A percentile compares a stretch with the other conserved stretches of the same genome.
Evolutionary conservation across 805 yeast species (phyloP).

Genomic region (Wickerhamomyces queroliae): DNA sequence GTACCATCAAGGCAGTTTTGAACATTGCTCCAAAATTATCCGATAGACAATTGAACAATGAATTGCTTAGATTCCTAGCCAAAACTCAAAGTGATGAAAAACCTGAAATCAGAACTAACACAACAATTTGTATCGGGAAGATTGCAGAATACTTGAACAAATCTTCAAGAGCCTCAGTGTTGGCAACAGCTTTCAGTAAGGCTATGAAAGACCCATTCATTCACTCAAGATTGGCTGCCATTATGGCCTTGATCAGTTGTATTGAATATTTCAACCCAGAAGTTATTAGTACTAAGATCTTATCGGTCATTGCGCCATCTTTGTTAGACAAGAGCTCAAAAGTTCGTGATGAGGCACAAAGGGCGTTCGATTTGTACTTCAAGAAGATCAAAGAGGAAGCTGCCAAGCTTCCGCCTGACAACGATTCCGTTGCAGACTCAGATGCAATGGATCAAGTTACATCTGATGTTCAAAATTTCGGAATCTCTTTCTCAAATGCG

Average conservation of each 20-base stretch:
- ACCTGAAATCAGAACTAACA: conserved; percentile 73
- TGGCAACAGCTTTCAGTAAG: conserved; percentile 82
- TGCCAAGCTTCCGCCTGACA: conserved; percentile 25
- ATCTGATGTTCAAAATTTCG: conserved; percentile 19
- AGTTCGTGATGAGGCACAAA: conserved; percentile 69
- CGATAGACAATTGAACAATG: conserved; percentile 82
- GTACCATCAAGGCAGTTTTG: conserved; percentile 64
- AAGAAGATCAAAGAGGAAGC: conserved; percentile 45
- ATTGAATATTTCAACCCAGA: conserved; percentile 64
- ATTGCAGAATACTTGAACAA: conserved; percentile 55
- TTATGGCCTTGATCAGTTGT: conserved; percentile 64
- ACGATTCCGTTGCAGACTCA: conserved; percentile 18
- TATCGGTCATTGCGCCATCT: conserved; percentile 83
- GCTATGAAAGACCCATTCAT: conserved; percentile 75
- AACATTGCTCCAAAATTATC: conserved; percentile 57
- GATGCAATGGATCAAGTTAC: conserved; percentile 21
- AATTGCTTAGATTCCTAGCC: conserved; percentile 73
- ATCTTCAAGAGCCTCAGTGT: conserved; percentile 58
- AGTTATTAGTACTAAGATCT: conserved; percentile 70
- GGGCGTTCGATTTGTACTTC: conserved; percentile 58
- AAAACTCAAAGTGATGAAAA: conserved; percentile 73
- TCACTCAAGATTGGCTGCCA: conserved; percentile 70
- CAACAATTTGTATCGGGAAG: conserved; percentile 62
- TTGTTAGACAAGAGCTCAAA: conserved; percentile 66
- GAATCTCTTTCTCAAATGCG: conserved; percentile 15